phyloP scores from a whole-genome alignment of 495 filamentous ascomycete genomes.

The Penicillium pancosmium region DNA sequence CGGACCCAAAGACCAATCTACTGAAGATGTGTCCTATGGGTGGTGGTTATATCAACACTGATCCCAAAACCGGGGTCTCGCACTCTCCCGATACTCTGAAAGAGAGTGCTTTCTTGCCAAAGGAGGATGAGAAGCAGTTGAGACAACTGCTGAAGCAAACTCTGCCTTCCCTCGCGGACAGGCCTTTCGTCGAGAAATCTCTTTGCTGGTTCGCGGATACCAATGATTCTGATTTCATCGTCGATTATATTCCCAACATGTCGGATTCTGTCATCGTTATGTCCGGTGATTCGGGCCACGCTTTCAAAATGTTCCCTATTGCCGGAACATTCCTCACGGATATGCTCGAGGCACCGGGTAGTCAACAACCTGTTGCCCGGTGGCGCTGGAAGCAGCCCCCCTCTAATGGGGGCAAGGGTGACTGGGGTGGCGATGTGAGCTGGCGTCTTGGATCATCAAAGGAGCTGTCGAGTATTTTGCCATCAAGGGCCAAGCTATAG shows the following conservation, averaged over 20 bases:
- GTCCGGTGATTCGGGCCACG: conserved; percentile 56
- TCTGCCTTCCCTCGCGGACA: conserved; percentile 49
- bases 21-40: conserved; percentile 59
- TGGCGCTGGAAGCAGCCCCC: conserved; percentile 50
- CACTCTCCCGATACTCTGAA: conserved; percentile 33
- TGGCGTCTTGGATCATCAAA: conserved; percentile 42
- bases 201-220: conserved; percentile 63
- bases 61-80: conserved; percentile 36
- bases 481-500: conserved; percentile 32
- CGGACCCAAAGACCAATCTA: conserved; percentile 54
- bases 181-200: conserved; percentile 49
- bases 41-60: conserved; percentile 55
- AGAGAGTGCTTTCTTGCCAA: conserved; percentile 47
- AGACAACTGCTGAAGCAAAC: conserved; percentile 51
- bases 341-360: conserved; percentile 32
- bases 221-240: conserved; percentile 56
- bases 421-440: conserved; percentile 45
- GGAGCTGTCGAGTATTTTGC: conserved; percentile 34
- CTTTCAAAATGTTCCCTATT: conserved; percentile 61
- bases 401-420: conserved; percentile 16
- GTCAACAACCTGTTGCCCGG: conserved; percentile 34
- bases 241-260: conserved; percentile 55
- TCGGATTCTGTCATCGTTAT: conserved; percentile 45
- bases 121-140: conserved; percentile 49
- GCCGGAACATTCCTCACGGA: conserved; percentile 50